These are phyloP conservation scores for Phytophthora tentaculata DNA, from an alignment of 352 stramenopile species.

Conservation along the genomic window DNA sequence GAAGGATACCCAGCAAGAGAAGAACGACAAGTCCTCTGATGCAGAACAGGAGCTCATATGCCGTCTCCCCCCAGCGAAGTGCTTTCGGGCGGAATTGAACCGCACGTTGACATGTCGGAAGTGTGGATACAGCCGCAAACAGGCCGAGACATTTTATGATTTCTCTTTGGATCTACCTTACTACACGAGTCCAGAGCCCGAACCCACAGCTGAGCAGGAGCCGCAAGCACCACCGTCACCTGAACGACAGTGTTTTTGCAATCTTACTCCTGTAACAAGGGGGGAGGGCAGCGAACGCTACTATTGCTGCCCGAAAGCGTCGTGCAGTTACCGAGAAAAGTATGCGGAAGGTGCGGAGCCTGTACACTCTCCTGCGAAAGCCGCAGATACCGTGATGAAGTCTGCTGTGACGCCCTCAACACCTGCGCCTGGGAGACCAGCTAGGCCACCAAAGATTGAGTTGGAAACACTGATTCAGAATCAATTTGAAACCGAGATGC, in stretches of 20 bases:
- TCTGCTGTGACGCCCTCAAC: conserved; percentile 11
- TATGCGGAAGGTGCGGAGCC: conserved; percentile 13
- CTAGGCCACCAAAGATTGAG: conserved; percentile 40
- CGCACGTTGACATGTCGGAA: conserved; percentile 79
- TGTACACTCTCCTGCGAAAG: conserved; percentile 20
- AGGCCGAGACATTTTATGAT: conserved; percentile 86
- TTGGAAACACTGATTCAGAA: conserved; percentile 71
- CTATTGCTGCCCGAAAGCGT: conserved; percentile 64
- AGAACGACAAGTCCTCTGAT: conserved; percentile 19
- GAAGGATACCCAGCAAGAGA: conserved; percentile 11
- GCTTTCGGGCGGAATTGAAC: conserved; percentile 79
- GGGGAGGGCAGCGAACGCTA: conserved; percentile 45
- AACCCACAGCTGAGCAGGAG: conserved; percentile 39
- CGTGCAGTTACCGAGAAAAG: conserved; percentile 73
- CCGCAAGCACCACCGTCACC: conserved; percentile 40
- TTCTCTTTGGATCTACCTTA: conserved; percentile 86
- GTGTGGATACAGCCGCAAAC: conserved; percentile 80
- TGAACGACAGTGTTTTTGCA: conserved; percentile 67
- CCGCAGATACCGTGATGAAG: conserved; percentile 5
- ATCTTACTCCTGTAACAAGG: conserved; percentile 42
- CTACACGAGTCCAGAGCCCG: conserved; percentile 24
- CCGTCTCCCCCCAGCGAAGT: conserved; percentile 72
- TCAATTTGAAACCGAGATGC: conserved; percentile 78
- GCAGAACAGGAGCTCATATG: conserved; percentile 54
- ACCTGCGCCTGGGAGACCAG: conserved; percentile 10